Conservation (phyloP, 2,329 filamentous ascomycete genomes). For the Harringtonia aguacate region DNA sequence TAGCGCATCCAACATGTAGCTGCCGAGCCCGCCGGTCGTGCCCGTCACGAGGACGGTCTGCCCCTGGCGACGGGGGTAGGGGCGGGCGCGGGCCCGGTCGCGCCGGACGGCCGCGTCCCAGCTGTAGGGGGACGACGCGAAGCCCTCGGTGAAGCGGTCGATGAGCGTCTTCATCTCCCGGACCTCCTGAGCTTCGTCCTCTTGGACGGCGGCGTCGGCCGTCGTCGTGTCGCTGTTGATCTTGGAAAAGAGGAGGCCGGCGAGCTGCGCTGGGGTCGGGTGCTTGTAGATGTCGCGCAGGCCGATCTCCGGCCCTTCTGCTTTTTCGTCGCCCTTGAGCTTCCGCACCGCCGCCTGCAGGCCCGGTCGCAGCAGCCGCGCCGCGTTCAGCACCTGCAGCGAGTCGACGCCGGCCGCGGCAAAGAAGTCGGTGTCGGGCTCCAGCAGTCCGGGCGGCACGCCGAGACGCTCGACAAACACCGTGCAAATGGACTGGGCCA, state of each 20-base stretch:
- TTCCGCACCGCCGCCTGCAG: constrained; percentile 22
- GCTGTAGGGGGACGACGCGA: too few relatives aligned
- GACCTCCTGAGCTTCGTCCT: constrained; percentile 1
- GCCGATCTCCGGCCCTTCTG: too few relatives aligned
- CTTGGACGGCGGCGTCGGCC: not conserved
- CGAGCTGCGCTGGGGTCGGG: constrained; percentile 24
- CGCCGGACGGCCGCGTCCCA: too few relatives aligned
- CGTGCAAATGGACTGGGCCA: constrained; percentile 19
- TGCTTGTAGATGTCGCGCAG: constrained; percentile 29
- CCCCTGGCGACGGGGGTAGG: constrained; percentile 15
- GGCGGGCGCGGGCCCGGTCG: too few relatives aligned
- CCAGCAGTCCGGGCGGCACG: constrained; percentile 13
- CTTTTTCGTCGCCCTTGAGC: too few relatives aligned
- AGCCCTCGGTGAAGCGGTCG: constrained; percentile 23
- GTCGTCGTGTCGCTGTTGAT: too few relatives aligned
- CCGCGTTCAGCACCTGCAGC: constrained; percentile 27
- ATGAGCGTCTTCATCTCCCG: constrained; percentile 22
- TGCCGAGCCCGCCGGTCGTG: constrained; percentile 37
- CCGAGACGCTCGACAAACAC: constrained; percentile 20
- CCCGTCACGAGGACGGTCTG: constrained; percentile 35
- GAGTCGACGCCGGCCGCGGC: constrained; percentile 27
- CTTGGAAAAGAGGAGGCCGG: constrained; percentile 17
- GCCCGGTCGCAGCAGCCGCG: constrained; percentile 23
- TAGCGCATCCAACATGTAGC: constrained; percentile 29
- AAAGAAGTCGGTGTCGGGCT: constrained; percentile 26